Percentiles rank a stretch among this genome's conserved stretches.
phyloP scores from a whole-genome alignment of 1,139 yeast species.

The Kodamaea fungicola region DNA sequence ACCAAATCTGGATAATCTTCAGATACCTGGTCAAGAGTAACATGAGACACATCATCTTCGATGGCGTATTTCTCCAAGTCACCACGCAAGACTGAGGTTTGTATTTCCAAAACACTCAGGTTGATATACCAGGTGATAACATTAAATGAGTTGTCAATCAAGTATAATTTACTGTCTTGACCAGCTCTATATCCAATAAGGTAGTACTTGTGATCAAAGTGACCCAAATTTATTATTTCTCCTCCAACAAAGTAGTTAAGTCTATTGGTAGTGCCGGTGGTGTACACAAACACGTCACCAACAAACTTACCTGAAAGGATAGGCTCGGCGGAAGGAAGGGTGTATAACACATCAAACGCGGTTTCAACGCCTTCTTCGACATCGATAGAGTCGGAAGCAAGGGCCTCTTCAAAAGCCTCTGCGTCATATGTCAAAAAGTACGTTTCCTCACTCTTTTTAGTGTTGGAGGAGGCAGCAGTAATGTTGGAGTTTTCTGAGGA shows the following conservation, averaged over 20 bases:
- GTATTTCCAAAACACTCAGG: slow-evolving; percentile 85
- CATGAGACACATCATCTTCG: slow-evolving; percentile 49
- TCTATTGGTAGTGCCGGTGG: slow-evolving; percentile 76
- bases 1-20: slow-evolving; percentile 45
- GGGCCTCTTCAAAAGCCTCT: slow-evolving; percentile 62
- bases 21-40: slow-evolving; percentile 62
- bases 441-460: slow-evolving; percentile 55
- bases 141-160: slow-evolving; percentile 86
- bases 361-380: slow-evolving; percentile 86
- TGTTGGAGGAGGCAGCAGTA: slow-evolving; percentile 12
- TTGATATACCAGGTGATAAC: slow-evolving; percentile 81
- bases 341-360: slow-evolving; percentile 80
- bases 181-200: slow-evolving; percentile 80
- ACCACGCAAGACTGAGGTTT: slow-evolving; percentile 92
- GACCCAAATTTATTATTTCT: slow-evolving; percentile 86
- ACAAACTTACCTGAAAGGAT: slow-evolving; percentile 91
- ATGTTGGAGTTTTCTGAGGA: slow-evolving; percentile 14
- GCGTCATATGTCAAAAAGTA: slow-evolving; percentile 75
- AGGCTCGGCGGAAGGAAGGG: slow-evolving; percentile 65
- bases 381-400: slow-evolving; percentile 55
- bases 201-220: slow-evolving; percentile 85
- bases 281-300: slow-evolving; percentile 93
- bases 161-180: slow-evolving; percentile 83
- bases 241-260: slow-evolving; percentile 95
- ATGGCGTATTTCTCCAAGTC: slow-evolving; percentile 58